These are phyloP conservation scores for Takashimella koratensis DNA, from an alignment of 1,284 basidiomycete genomes.

Conservation along the genomic window DNA sequence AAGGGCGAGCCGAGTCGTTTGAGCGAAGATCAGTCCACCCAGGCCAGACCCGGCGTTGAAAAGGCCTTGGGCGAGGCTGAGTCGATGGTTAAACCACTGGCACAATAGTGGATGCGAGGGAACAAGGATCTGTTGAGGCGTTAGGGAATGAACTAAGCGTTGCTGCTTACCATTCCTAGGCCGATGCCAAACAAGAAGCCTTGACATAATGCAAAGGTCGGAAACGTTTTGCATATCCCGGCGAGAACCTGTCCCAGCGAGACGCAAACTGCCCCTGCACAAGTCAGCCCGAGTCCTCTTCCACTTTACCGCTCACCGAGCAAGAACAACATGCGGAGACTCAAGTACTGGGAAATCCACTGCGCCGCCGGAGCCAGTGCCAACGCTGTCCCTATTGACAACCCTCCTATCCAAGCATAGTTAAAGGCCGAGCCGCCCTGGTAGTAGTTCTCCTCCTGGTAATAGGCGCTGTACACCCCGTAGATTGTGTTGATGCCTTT, in stretches of 20 bases:
- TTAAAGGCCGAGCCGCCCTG: conserved; percentile 41
- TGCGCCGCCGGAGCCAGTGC: not conserved
- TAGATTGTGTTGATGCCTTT: conserved; percentile 51
- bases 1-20: conserved; percentile 41
- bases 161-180: conserved; percentile 23
- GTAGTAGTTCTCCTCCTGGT: conserved; percentile 49
- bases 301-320: not conserved
- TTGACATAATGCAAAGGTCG: conserved; percentile 34
- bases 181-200: conserved; percentile 40
- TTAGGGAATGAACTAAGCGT: not conserved
- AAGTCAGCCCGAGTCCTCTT: not conserved
- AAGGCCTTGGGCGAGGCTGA: conserved; percentile 42
- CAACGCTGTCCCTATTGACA: conserved; percentile 27
- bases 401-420: conserved; percentile 51
- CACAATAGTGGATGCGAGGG: conserved; percentile 43
- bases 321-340: not conserved
- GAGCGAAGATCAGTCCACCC: conserved; percentile 43
- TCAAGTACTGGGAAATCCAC: not conserved
- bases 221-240: conserved; percentile 29
- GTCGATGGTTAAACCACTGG: conserved; percentile 45
- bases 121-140: conserved; percentile 33
- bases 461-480: conserved; percentile 51
- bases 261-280: conserved; percentile 22
- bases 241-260: conserved; percentile 35
- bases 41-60: conserved; percentile 42